phyloP scores from a whole-genome alignment of 805 yeast species.

The Kazachstania africana region DNA sequence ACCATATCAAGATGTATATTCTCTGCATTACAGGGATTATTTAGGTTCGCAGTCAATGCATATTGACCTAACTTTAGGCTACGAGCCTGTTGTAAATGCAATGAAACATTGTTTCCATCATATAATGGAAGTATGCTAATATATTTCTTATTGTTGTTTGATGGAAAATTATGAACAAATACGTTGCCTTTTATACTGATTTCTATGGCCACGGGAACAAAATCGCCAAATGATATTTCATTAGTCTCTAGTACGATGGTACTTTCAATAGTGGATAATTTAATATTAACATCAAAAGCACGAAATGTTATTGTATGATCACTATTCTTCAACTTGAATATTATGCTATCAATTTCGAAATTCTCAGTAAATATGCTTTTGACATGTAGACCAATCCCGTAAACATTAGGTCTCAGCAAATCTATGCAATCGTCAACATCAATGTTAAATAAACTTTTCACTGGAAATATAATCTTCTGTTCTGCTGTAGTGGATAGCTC shows the following conservation, averaged over 20 bases:
- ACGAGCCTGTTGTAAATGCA: constrained; percentile 10
- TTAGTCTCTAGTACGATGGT: constrained; percentile 11
- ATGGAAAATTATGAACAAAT: constrained; percentile 17
- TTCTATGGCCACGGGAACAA: constrained; percentile 13
- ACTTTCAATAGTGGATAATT: too few species aligned
- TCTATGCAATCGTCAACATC: constrained; percentile 3
- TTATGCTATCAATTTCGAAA: constrained; percentile 13
- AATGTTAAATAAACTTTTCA: constrained; percentile 15
- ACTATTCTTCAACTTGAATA: constrained; percentile 10
- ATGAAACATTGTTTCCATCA: constrained; percentile 8
- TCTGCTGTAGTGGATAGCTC: constrained; percentile 5
- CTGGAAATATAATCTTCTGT: constrained; percentile 15
- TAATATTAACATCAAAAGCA: too few species aligned
- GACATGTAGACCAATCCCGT: too few species aligned
- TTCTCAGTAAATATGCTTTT: too few species aligned
- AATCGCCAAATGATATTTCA: constrained; percentile 16
- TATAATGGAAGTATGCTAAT: constrained; percentile 11
- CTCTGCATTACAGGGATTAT: too few species aligned
- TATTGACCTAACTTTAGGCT: constrained; percentile 12
- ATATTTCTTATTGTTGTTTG: constrained; percentile 1
- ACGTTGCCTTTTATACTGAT: constrained; percentile 16
- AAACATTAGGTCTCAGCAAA: constrained; percentile 10
- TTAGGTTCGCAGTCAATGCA: constrained; percentile 8
- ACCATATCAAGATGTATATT: too few species aligned
- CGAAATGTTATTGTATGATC: too few species aligned